Conservation (phyloP, 2,329 filamentous ascomycete species). For the Botrytis fabae region DNA sequence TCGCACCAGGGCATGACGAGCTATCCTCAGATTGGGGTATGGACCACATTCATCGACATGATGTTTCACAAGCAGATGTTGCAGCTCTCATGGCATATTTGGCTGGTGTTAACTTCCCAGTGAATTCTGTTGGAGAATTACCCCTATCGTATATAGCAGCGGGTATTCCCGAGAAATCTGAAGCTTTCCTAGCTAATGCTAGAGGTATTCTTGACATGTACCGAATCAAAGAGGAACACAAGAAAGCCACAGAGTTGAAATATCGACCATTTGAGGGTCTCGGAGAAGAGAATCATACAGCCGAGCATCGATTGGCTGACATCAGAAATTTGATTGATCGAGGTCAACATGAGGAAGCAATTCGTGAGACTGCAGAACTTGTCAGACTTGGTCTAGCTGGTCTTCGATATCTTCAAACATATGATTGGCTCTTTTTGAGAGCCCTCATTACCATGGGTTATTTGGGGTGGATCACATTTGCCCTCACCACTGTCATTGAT, state of each 20-base stretch:
- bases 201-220: constrained; percentile 94
- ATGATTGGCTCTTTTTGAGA: constrained; percentile 95
- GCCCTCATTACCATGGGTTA: constrained; percentile 88
- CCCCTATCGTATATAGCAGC: constrained; percentile 80
- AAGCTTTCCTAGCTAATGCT: constrained; percentile 81
- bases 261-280: constrained; percentile 77
- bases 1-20: constrained; percentile 83
- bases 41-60: constrained; percentile 77
- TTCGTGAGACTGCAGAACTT: constrained; percentile 72
- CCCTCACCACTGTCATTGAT: constrained; percentile 84
- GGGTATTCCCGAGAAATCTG: constrained; percentile 72
- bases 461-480: constrained; percentile 92
- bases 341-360: constrained; percentile 72
- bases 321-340: constrained; percentile 68
- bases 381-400: constrained; percentile 78
- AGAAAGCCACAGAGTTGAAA: constrained; percentile 71
- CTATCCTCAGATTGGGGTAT: constrained; percentile 89
- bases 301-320: constrained; percentile 64
- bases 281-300: constrained; percentile 63
- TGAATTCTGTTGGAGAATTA: constrained; percentile 93
- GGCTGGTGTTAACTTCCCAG: constrained; percentile 82
- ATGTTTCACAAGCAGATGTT: constrained; percentile 91
- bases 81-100: constrained; percentile 95
- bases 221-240: constrained; percentile 84
- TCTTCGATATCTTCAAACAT: constrained; percentile 91